phyloP scores from a whole-genome alignment of 1,284 basidiomycete genomes.

The Termitomyces sp. region DNA sequence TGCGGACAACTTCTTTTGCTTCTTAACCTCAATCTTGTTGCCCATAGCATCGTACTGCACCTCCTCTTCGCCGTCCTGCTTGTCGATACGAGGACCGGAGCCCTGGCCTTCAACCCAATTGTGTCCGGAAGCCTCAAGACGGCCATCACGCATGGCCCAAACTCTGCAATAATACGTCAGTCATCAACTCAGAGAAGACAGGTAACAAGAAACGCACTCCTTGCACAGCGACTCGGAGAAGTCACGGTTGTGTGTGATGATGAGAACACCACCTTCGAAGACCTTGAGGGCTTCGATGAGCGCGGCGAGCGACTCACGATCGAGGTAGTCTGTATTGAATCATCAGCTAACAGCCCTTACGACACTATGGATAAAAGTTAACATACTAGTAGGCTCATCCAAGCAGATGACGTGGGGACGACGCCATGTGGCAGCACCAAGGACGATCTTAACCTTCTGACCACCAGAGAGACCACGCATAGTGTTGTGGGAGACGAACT shows the following conservation, averaged over 20 bases:
- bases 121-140: constrained; percentile 91
- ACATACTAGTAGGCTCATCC: constrained; percentile 91
- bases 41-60: constrained; percentile 92
- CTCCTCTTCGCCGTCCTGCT: constrained; percentile 82
- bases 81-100: constrained; percentile 86
- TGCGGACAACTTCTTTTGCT: constrained; percentile 80
- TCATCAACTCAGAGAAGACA: background rate
- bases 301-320: constrained; percentile 95
- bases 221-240: constrained; percentile 95
- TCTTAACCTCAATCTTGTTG: constrained; percentile 87
- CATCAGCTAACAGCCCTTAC: constrained; percentile 7
- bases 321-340: constrained; percentile 74
- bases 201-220: constrained; percentile 38
- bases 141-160: constrained; percentile 93
- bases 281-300: constrained; percentile 94
- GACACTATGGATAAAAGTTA: background rate
- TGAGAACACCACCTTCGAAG: constrained; percentile 95
- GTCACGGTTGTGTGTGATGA: constrained; percentile 97
- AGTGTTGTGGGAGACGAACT: constrained; percentile 95
- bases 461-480: constrained; percentile 98
- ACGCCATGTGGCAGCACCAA: constrained; percentile 97
- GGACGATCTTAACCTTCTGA: constrained; percentile 99
- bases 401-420: constrained; percentile 96
- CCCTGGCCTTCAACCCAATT: constrained; percentile 99
- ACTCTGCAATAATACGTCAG: constrained; percentile 40